Evolutionary conservation across 2,329 filamentous ascomycete species (phyloP), one percentile per base, ranked within the genome.

Genomic region (Cytospora piceicola): DNA sequence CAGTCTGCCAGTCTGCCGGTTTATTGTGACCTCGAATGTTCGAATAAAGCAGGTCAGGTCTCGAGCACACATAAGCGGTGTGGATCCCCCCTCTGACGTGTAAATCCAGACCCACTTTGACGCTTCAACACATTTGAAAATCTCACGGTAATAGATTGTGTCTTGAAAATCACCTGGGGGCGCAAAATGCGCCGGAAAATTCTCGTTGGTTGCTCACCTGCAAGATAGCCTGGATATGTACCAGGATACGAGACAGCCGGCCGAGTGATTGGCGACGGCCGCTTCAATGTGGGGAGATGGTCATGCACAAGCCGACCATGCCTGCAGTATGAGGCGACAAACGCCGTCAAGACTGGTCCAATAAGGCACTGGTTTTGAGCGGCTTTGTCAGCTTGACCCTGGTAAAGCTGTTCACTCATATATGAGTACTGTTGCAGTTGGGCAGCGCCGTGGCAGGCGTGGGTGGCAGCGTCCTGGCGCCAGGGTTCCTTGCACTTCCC

Each of bases 141-240:
- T 24, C 46, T 24, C 11, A 49, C 46, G 14, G 11, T 49, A 11
- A 49, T n/a, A 24, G 24, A 24, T 0, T 2, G 46, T n/a, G 46
- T 24, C 9, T 42, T 8, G 39, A n/a, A 20, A 56, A 29, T 29
- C 52, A n/a, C 39, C 55, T 8, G 42, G 14, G 60, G 36, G 52
- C 60, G 60, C 53, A 63, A 51, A 49, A 49, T 22, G 60, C 60
- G 60, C 60, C 29, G 39, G 61, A 63, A 63, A 57, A 57, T 49
- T 27, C 39, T 39, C 39, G 61, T 57, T 63, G 61, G 61, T 36
- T 12, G 61, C 61, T 63, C 22, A 52, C 61, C 53, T 63, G 61
- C 61, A 63, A 54, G 24, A 29, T 29, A 29, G 27, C 27, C 27
- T 29, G 27, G 27, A 29, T 29, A 27, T 27, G 15, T 52, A 42